Conservation (phyloP, 2,329 filamentous ascomycete genomes). For the Teratosphaeria viscida region DNA sequence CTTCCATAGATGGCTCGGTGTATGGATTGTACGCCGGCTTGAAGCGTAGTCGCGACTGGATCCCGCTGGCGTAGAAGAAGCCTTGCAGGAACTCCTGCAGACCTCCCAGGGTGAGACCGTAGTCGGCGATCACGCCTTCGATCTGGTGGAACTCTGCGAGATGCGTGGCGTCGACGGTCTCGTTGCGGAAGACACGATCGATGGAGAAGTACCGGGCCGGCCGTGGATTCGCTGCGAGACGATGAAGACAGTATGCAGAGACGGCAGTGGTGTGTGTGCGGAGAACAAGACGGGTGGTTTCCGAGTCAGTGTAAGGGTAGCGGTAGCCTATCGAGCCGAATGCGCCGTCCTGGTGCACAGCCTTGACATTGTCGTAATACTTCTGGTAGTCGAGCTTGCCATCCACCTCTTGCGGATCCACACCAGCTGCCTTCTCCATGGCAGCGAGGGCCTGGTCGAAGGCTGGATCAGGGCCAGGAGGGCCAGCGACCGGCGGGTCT, state of each 20-base stretch:
- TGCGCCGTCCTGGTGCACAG: conserved; percentile 82
- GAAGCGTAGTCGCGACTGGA: conserved; percentile 67
- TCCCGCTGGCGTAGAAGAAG: conserved; percentile 95
- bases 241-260: conserved; percentile 81
- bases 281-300: conserved; percentile 77
- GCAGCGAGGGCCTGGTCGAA: conserved; percentile 37
- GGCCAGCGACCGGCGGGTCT: conserved; percentile 68
- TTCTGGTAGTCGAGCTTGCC: conserved; percentile 56
- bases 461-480: conserved; percentile 46
- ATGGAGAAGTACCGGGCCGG: conserved; percentile 97
- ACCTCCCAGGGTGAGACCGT: conserved; percentile 80
- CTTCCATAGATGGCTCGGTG: conserved; percentile 95
- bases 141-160: conserved; percentile 97
- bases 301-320: conserved; percentile 84
- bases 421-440: conserved; percentile 38
- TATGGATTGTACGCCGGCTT: conserved; percentile 96
- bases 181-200: conserved; percentile 95
- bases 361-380: conserved; percentile 80
- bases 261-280: conserved; percentile 94
- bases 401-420: conserved; percentile 30
- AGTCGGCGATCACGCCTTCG: conserved; percentile 96
- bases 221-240: conserved; percentile 71
- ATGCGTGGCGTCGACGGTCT: conserved; percentile 94
- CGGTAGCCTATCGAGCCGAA: conserved; percentile 94
- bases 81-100: conserved; percentile 90